Percentiles rank a stretch among this genome's conserved stretches.
phyloP scores from a whole-genome alignment of 495 filamentous ascomycete genomes.

The Penicillium goetzii region DNA sequence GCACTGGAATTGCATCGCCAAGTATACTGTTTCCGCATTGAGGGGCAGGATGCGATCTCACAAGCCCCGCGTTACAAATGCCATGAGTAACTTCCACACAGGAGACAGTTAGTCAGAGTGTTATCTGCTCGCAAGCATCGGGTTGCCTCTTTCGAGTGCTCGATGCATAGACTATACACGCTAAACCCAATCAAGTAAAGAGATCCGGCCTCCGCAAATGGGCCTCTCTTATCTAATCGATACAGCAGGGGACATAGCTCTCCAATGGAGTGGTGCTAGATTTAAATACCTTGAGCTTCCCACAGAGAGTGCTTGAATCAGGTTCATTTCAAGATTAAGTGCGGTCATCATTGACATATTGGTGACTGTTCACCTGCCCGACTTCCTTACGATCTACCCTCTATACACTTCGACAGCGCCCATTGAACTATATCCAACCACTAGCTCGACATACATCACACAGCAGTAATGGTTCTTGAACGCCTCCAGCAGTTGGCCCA shows the following conservation, averaged over 20 bases:
- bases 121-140: constrained; percentile 27
- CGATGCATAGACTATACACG: neutral
- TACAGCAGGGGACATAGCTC: neutral
- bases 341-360: neutral
- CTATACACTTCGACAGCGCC: neutral
- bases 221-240: constrained; percentile 24
- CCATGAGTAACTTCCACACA: constrained; percentile 6
- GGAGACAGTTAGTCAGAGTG: neutral
- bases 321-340: neutral
- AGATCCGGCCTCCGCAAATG: constrained; percentile 36
- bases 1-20: neutral
- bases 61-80: constrained; percentile 6
- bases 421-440: neutral
- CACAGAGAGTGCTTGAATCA: neutral
- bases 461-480: constrained; percentile 63
- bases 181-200: constrained; percentile 32
- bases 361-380: neutral
- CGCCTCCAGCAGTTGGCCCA: constrained; percentile 69
- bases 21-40: constrained; percentile 15
- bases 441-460: neutral
- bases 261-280: neutral
- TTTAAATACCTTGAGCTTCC: constrained; percentile 4
- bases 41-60: constrained; percentile 26
- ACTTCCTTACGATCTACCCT: neutral
- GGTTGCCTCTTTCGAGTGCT: constrained; percentile 19